A percentile compares a stretch with the other conserved stretches of the same genome.
These are phyloP conservation scores for Saksenaea vasiformis DNA, from an alignment of 371 early-diverging fungal species.

Conservation along the genomic window DNA sequence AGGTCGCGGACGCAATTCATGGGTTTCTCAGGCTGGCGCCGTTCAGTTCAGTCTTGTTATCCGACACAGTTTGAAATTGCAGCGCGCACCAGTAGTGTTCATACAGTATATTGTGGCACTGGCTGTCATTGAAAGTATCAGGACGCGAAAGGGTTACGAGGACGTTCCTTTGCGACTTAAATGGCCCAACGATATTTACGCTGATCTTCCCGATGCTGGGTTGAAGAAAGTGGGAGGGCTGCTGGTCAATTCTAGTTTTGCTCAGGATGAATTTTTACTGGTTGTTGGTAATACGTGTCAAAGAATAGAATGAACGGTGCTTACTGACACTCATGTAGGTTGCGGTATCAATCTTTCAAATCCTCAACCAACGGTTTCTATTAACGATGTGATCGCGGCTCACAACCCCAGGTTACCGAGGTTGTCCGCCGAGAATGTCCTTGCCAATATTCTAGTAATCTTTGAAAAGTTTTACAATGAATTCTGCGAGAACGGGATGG, in stretches of 20 bases:
- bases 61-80: constrained; percentile 61
- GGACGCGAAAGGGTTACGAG: constrained; percentile 71
- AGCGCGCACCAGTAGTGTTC: constrained; percentile 72
- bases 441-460: constrained; percentile 73
- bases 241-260: constrained; percentile 79
- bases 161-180: constrained; percentile 82
- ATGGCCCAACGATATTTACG: constrained; percentile 98
- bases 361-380: constrained; percentile 77
- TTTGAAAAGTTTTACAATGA: constrained; percentile 74
- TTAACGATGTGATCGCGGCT: constrained; percentile 76
- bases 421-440: constrained; percentile 69
- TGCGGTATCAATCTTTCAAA: constrained; percentile 88
- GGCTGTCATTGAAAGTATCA: constrained; percentile 81
- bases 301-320: neutral
- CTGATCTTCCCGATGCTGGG: constrained; percentile 33
- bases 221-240: constrained; percentile 88
- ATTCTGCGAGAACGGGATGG: constrained; percentile 75
- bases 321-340: constrained; percentile 34
- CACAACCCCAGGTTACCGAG: constrained; percentile 36
- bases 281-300: constrained; percentile 68
- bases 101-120: constrained; percentile 89
- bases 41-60: constrained; percentile 84
- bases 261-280: constrained; percentile 69
- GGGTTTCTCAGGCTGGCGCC: constrained; percentile 93
- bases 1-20: constrained; percentile 89